Evolutionary conservation across 1,284 basidiomycete genomes (phyloP).

Genomic region (Coriolopsis trogii): DNA sequence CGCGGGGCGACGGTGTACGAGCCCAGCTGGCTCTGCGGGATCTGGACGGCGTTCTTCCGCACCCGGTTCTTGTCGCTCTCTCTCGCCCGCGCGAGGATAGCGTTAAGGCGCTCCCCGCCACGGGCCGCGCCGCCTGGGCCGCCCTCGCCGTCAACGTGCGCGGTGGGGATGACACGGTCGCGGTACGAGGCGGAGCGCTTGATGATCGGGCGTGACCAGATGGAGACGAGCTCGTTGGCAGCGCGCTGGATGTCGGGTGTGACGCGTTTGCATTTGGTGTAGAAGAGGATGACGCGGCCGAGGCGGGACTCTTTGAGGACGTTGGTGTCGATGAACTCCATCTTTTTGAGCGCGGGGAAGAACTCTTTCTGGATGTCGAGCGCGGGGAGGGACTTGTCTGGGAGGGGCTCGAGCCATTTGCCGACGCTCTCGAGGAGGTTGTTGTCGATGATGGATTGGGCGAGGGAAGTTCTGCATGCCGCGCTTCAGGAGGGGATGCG

Average conservation of each 20-base stretch:
- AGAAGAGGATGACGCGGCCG: constrained; percentile 94
- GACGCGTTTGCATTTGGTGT: constrained; percentile 92
- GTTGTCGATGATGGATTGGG: constrained; percentile 94
- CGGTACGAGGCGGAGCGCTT: constrained; percentile 87
- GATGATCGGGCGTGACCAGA: constrained; percentile 94
- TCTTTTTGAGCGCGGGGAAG: constrained; percentile 83
- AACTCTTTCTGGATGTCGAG: constrained; percentile 96
- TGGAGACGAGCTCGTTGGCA: constrained; percentile 85
- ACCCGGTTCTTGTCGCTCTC: constrained; percentile 69
- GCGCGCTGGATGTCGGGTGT: constrained; percentile 79
- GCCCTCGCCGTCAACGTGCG: constrained; percentile 36
- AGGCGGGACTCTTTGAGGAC: constrained; percentile 92
- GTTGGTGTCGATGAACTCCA: constrained; percentile 90
- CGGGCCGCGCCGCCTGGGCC: constrained; percentile 44
- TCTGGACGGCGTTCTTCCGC: constrained; percentile 76
- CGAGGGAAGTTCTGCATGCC: constrained; percentile 71
- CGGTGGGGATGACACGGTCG: constrained; percentile 68
- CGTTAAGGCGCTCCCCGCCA: constrained; percentile 58
- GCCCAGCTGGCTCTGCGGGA: constrained; percentile 70
- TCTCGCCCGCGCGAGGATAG: constrained; percentile 71
- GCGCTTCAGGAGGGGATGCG: constrained; percentile 1
- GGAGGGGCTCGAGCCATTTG: constrained; percentile 94
- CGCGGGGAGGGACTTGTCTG: constrained; percentile 90
- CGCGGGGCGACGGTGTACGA: constrained; percentile 77
- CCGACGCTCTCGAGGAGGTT: constrained; percentile 91